A percentile compares a stretch with the other conserved stretches of the same genome.
Evolutionary conservation across 371 early-diverging fungal species (phyloP).

Genomic region (Zychaea mexicana): DNA sequence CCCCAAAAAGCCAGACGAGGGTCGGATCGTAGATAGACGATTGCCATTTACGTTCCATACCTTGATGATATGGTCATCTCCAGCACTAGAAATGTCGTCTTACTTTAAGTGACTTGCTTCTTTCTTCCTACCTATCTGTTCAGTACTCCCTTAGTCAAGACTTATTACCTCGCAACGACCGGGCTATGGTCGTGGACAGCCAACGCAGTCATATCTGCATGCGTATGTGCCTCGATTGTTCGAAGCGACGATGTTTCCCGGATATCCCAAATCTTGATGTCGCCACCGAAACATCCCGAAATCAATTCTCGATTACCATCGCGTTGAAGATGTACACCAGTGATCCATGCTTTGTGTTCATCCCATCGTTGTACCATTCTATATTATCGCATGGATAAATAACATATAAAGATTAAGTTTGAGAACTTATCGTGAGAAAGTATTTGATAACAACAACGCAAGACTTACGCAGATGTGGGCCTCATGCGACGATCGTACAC

Average conservation of each 20-base stretch:
- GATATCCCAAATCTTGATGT: constrained; percentile 86
- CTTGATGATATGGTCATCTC: constrained; percentile 66
- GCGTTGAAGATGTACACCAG: constrained; percentile 66
- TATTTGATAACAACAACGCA: background rate
- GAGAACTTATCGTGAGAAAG: background rate
- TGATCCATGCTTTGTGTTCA: constrained; percentile 68
- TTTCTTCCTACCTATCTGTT: too few species aligned
- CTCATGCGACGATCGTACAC: constrained; percentile 75
- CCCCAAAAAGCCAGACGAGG: constrained; percentile 62
- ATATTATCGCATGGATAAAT: background rate
- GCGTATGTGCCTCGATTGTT: constrained; percentile 53
- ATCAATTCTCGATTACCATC: constrained; percentile 64
- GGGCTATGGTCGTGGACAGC: constrained; percentile 74
- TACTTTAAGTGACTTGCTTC: too few species aligned
- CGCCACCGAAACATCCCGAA: constrained; percentile 66
- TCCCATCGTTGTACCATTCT: constrained; percentile 65
- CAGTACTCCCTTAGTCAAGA: too few species aligned
- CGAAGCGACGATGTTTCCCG: constrained; percentile 55
- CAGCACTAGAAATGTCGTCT: too few species aligned
- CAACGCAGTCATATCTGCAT: constrained; percentile 64
- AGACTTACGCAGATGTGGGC: constrained; percentile 52
- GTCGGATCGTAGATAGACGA: constrained; percentile 56
- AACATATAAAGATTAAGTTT: background rate
- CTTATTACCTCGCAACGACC: constrained; percentile 66
- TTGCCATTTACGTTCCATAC: constrained; percentile 64